Conservation (phyloP, 495 filamentous ascomycete species). For the Aspergillus bridgeri region DNA sequence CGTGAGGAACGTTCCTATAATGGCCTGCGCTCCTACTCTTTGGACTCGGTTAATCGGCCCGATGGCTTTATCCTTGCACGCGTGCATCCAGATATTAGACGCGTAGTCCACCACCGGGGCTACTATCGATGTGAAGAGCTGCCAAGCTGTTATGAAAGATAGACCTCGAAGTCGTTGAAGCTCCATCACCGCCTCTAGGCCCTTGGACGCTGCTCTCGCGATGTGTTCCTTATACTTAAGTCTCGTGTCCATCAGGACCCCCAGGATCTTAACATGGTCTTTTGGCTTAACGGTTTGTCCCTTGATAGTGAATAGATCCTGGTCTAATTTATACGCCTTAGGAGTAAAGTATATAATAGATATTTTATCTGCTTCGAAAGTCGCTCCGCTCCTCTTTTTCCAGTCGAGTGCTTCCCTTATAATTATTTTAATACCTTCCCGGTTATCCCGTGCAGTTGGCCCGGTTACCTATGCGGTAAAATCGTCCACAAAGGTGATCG, state of each 20-base stretch:
- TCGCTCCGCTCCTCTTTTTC: constrained; percentile 23
- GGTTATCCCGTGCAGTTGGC: constrained; percentile 17
- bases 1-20: constrained; percentile 25
- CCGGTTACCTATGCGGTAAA: constrained; percentile 18
- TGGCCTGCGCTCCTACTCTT: constrained; percentile 30
- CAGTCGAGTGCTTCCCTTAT: constrained; percentile 24
- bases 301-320: constrained; percentile 24
- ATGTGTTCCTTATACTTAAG: constrained; percentile 27
- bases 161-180: constrained; percentile 25
- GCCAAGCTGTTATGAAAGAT: constrained; percentile 26
- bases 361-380: constrained; percentile 27
- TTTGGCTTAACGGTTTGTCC: constrained; percentile 21
- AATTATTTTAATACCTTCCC: constrained; percentile 17
- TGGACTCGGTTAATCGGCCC: constrained; percentile 16
- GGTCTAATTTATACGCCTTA: constrained; percentile 20
- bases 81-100: constrained; percentile 33
- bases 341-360: constrained; percentile 25
- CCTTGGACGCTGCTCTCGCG: constrained; percentile 24
- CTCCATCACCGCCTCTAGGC: constrained; percentile 30
- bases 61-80: constrained; percentile 20
- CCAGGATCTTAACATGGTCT: constrained; percentile 22
- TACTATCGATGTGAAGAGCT: constrained; percentile 18
- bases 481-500: constrained; percentile 26
- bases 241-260: constrained; percentile 19
- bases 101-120: constrained; percentile 30